phyloP scores from a whole-genome alignment of 1,139 yeast species.

The Taiozyma sp. region DNA sequence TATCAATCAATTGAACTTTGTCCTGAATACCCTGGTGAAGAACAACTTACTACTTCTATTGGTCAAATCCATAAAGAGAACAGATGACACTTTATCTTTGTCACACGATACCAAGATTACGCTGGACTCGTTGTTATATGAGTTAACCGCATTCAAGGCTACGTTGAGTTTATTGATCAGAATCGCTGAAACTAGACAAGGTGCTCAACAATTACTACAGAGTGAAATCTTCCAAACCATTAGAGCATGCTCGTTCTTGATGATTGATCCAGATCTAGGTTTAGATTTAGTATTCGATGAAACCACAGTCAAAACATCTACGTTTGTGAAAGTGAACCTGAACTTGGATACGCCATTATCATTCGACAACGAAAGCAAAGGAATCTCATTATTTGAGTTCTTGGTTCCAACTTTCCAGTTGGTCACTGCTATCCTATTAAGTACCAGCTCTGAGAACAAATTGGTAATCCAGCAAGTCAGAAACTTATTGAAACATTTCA shows the following conservation, averaged over 20 bases:
- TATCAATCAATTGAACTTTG: conserved; percentile 44
- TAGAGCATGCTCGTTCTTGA: conserved; percentile 49
- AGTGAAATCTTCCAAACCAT: conserved; percentile 65
- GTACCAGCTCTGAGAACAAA: conserved; percentile 76
- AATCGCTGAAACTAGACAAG: conserved; percentile 68
- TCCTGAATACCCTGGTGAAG: conserved; percentile 55
- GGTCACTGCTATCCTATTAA: conserved; percentile 57
- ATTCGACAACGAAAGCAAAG: conserved; percentile 25
- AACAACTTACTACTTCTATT: conserved; percentile 62
- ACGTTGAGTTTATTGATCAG: conserved; percentile 64
- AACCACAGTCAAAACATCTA: conserved; percentile 26
- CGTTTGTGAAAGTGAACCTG: conserved; percentile 35
- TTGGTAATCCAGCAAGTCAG: conserved; percentile 53
- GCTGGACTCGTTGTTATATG: conserved; percentile 54
- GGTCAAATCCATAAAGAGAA: conserved; percentile 59
- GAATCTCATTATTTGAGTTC: conserved; percentile 58
- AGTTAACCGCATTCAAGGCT: conserved; percentile 70
- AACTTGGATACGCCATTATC: conserved; percentile 48
- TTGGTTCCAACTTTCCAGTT: conserved; percentile 77
- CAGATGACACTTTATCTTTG: conserved; percentile 53
- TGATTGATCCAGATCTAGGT: conserved; percentile 79
- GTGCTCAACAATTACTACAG: conserved; percentile 73
- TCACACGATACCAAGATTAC: conserved; percentile 33
- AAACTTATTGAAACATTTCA: conserved; percentile 47
- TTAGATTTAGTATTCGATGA: conserved; percentile 39